These are phyloP conservation scores for Corynespora cassiicola DNA, from an alignment of 2,329 filamentous ascomycete species.

Conservation along the genomic window DNA sequence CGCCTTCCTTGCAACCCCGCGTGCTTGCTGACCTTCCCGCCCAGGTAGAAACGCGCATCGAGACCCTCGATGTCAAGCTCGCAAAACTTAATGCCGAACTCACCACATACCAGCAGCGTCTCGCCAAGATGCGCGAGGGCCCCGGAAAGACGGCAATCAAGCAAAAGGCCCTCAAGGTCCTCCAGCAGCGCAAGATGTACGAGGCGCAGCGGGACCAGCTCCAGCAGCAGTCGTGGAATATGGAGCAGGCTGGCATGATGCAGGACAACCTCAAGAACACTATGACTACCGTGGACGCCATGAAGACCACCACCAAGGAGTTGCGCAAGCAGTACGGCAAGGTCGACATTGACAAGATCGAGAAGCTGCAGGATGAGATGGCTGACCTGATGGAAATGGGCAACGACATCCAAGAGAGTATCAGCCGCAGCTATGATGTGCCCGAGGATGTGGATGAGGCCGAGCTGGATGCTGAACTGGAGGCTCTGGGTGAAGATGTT, in stretches of 20 bases:
- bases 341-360: conserved; percentile 96
- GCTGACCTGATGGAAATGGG: conserved; percentile 96
- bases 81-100: conserved; percentile 92
- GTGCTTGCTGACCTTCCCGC: conserved; percentile 20
- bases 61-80: conserved; percentile 92
- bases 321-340: conserved; percentile 95
- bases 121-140: conserved; percentile 92
- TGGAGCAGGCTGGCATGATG: conserved; percentile 98
- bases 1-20: conserved; percentile 7
- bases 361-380: conserved; percentile 98
- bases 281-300: conserved; percentile 96
- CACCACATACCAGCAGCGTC: conserved; percentile 82
- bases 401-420: conserved; percentile 97
- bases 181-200: conserved; percentile 93
- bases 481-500: conserved; percentile 93
- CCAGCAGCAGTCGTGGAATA: conserved; percentile 95
- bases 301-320: conserved; percentile 96
- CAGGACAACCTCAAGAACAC: conserved; percentile 98
- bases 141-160: conserved; percentile 92
- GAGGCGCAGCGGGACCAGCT: conserved; percentile 93
- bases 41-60: conserved; percentile 81
- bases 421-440: conserved; percentile 89
- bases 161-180: conserved; percentile 91
- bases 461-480: conserved; percentile 93
- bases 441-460: conserved; percentile 97